Evolutionary conservation across 2,329 filamentous ascomycete genomes (phyloP).

Genomic region (Dendrostoma leiphaemia): DNA sequence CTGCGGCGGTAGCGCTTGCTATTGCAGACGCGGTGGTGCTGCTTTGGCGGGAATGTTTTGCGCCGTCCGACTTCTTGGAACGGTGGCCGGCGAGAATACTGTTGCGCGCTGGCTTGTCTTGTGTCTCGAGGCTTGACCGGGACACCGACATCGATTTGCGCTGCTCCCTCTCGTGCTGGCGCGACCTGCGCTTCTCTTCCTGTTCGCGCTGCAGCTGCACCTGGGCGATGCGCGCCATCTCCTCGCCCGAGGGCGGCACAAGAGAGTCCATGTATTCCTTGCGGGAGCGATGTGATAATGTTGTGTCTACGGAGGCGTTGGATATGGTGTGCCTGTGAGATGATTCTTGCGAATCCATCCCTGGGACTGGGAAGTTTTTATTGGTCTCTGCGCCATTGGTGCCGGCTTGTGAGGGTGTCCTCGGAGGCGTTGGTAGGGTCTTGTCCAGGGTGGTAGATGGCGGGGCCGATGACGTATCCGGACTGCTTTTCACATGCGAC

Average conservation of each 20-base stretch:
- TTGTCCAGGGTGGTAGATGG: constrained; percentile 1
- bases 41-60: constrained; percentile 6
- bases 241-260: constrained; percentile 42
- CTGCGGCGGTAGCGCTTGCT: constrained; percentile 5
- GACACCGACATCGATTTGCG: constrained; percentile 24
- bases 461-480: constrained; percentile 14
- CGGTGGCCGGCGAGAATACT: constrained; percentile 20
- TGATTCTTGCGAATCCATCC: not conserved
- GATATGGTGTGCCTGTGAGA: constrained; percentile 11
- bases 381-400: not conserved
- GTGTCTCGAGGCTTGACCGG: not conserved
- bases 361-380: not conserved
- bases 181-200: constrained; percentile 40
- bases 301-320: constrained; percentile 22
- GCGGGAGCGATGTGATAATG: constrained; percentile 25
- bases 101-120: constrained; percentile 20
- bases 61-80: constrained; percentile 3
- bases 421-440: constrained; percentile 12
- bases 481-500: not conserved
- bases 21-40: constrained; percentile 5
- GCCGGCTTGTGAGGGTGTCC: not conserved
- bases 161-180: constrained; percentile 35
- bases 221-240: constrained; percentile 47
- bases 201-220: constrained; percentile 48
- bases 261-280: constrained; percentile 51